Percentiles rank a stretch among this genome's conserved stretches.
Evolutionary conservation across 164 flowering plant genomes (phyloP).

Genomic region (Paratinospora sagittata): DNA sequence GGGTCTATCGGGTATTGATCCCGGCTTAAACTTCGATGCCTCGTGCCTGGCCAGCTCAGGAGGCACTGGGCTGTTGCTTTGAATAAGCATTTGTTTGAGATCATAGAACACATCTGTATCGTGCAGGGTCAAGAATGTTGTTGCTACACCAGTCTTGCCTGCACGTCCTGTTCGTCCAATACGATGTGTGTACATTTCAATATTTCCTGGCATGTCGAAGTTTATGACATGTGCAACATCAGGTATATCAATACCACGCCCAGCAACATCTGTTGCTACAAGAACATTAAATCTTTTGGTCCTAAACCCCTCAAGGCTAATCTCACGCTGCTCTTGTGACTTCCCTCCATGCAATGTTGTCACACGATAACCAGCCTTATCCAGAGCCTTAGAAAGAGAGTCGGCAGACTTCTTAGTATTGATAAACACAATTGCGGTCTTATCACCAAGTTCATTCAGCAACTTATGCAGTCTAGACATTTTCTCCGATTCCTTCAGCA

Average conservation of each 20-base stretch:
- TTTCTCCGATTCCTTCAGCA: constrained; percentile 78
- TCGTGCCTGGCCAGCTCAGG: constrained; percentile 87
- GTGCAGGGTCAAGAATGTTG: constrained; percentile 76
- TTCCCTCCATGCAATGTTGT: constrained; percentile 91
- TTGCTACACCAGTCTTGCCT: constrained; percentile 88
- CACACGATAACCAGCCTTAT: constrained; percentile 65
- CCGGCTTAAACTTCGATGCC: constrained; percentile 90
- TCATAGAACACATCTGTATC: constrained; percentile 88
- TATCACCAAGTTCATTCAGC: constrained; percentile 74
- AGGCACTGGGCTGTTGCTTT: constrained; percentile 82
- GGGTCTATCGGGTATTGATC: constrained; percentile 75
- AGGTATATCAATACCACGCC: constrained; percentile 95
- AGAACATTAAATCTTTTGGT: constrained; percentile 80
- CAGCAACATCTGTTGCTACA: constrained; percentile 92
- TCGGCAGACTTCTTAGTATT: constrained; percentile 84
- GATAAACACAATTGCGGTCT: constrained; percentile 84
- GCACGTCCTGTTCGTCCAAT: constrained; percentile 97
- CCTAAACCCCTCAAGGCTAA: constrained; percentile 87
- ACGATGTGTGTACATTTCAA: constrained; percentile 83
- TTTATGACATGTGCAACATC: constrained; percentile 89
- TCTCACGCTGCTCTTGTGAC: constrained; percentile 89
- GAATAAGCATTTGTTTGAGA: constrained; percentile 87
- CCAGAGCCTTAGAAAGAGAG: constrained; percentile 54
- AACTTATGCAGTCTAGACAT: constrained; percentile 45
- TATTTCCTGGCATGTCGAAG: constrained; percentile 76